These are phyloP conservation scores for Rhodotorula sp. DNA, from an alignment of 1,284 basidiomycete genomes.

Conservation along the genomic window DNA sequence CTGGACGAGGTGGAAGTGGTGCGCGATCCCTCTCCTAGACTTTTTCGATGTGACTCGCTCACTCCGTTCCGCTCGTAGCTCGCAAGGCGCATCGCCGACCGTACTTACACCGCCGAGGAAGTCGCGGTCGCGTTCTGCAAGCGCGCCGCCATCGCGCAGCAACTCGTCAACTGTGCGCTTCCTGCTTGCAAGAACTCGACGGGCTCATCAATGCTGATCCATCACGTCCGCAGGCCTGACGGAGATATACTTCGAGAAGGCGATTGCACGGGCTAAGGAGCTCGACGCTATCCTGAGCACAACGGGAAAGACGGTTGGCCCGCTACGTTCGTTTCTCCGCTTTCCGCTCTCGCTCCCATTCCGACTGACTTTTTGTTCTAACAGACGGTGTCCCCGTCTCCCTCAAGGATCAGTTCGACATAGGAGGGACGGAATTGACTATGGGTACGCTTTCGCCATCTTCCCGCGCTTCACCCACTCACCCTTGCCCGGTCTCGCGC, in stretches of 20 bases:
- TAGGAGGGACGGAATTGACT: slow-evolving; percentile 11
- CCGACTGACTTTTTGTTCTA: background rate
- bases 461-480: background rate
- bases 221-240: slow-evolving; percentile 2
- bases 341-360: no score
- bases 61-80: slow-evolving; percentile 35
- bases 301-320: slow-evolving; percentile 53
- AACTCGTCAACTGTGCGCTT: slow-evolving; percentile 37
- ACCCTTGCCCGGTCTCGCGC: no score
- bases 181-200: background rate
- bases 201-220: background rate
- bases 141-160: slow-evolving; percentile 49
- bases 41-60: no score
- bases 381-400: slow-evolving; percentile 56
- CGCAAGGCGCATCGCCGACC: slow-evolving; percentile 44
- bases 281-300: slow-evolving; percentile 61
- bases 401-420: slow-evolving; percentile 59
- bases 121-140: slow-evolving; percentile 49
- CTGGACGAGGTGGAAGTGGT: slow-evolving; percentile 30
- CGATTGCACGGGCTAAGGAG: slow-evolving; percentile 60
- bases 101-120: slow-evolving; percentile 46
- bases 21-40: background rate
- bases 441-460: background rate
- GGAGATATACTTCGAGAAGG: slow-evolving; percentile 52
- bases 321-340: slow-evolving; percentile 47